Evolutionary conservation across 495 filamentous ascomycete species (phyloP), one percentile per base, ranked within the genome.

Genomic region (Podospora fimiseda): DNA sequence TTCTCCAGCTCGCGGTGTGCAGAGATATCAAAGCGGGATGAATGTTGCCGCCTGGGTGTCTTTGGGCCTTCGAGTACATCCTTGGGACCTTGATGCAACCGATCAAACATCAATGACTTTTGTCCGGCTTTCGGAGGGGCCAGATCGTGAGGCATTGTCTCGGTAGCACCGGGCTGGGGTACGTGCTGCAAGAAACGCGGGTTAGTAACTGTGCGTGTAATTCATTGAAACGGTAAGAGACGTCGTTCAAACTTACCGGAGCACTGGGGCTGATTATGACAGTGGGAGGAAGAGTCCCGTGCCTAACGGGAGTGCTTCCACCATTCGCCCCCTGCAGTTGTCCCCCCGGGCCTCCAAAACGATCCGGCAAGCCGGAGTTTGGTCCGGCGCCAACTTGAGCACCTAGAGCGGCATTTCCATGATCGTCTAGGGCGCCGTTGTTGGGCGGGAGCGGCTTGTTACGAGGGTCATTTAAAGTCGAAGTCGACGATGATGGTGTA

Each of bases 131-230:
- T 89, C 1, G 93, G 93, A 24, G 94, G 93, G 23, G 90, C 90
- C 50, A 99, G 87, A 66, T 99, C 93, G 59, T 91, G 89, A 36
- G 94, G 93, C 94, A 99, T 97, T 1, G 92, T 95, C 74, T 99
- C 93, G 43, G 90, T 83, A 41, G 91, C 87, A 54, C 93, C 93
- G 45, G 94, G 94, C 48, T 89, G 90, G 56, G 93, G 90, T 30
- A 89, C 77, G 75, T 98, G 94, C 91, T 96, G 62, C 52, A 21
- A 46, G 52, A 30, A 43, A 24, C 36, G 50, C 36, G 33, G 20
- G 56, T 68, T 40, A 70, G 63, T 52, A 47, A 39, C 16, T 50
- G 49, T 52, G 50, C 43, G 44, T 43, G 46, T 33, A 49, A 9
- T n/a, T 13, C 20, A 44, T 37, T 52, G 20, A 30, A 37, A 43